Base-by-base conservation (phyloP, 768 basidiomycete genomes). In the Basidioascus undulatus region DNA sequence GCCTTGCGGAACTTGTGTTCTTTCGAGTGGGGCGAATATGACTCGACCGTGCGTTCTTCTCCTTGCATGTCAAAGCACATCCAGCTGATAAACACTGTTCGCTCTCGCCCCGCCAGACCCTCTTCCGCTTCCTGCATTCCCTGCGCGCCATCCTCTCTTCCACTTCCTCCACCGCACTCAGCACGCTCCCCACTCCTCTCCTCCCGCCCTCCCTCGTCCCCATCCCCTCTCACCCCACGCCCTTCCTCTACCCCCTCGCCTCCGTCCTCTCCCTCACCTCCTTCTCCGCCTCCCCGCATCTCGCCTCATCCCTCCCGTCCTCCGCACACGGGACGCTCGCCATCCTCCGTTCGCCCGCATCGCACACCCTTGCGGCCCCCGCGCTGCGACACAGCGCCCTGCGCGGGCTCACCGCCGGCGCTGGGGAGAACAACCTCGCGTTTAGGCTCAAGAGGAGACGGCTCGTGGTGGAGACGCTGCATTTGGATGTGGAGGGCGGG, bases 381-480 rank as follows among this genome's bases (percentile, higher is more conserved):
- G 34, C 74, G 89, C 10, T 86, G 83, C 11, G 61, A 89, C 36
- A 69, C 68, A 12, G 66, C 5, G 65, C 69, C 5, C 65, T 98
- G 34, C 74, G 89, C 10, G 86, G 83, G 11, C 62, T 89, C 36
- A 69, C 68, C 11, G 66, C 50, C 15, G 55, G 73, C 0, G 71
- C 72, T n/a, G 79, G 86, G 7, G 87, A 94, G 56, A 96, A 96
- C 59, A 94, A 96, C 51, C 66, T 98, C 7, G 84, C 78, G 11
- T 98, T 96, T 67, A 79, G 75, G 55, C 78, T 81, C 52, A 92
- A 75, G 51, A 65, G 87, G 50, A 83, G 79, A 54, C 63, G 83
- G 37, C 65, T 94, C 42, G 61, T 87, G 18, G 70, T 96, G 49
- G 89, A 94, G 61, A 94, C 84, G 20, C 62, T 94, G 44, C 83